Conservation (phyloP, 2,329 filamentous ascomycete species). For the Diaporthe sp. region DNA sequence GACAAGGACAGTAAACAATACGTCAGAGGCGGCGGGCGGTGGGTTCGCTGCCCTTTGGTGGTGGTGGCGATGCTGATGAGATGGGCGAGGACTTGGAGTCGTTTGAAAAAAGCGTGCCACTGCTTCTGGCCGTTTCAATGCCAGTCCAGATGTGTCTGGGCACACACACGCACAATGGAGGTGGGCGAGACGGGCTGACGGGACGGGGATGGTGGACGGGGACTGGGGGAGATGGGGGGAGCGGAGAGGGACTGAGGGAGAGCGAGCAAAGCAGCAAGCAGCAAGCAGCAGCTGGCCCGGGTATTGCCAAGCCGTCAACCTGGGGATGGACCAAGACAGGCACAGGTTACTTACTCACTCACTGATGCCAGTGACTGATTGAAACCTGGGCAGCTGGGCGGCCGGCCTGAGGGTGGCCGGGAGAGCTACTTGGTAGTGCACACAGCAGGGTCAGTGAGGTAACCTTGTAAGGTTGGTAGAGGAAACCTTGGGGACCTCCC, state of each 20-base stretch:
- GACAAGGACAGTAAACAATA: slow-evolving; percentile 31
- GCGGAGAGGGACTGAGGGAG: neutral
- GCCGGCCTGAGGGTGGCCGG: slow-evolving; percentile 1
- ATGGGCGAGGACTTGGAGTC: slow-evolving; percentile 1
- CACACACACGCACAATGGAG: neutral
- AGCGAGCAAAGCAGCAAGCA: neutral
- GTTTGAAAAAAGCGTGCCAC: slow-evolving; percentile 30
- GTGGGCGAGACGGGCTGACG: slow-evolving; percentile 4
- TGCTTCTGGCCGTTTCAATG: slow-evolving; percentile 33
- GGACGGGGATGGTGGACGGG: slow-evolving; percentile 10
- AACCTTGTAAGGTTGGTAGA: slow-evolving; percentile 21
- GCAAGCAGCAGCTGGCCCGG: neutral
- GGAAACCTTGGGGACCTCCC: slow-evolving; percentile 25
- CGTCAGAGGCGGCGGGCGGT: slow-evolving; percentile 15
- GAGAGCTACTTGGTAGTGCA: neutral
- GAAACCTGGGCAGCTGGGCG: slow-evolving; percentile 15
- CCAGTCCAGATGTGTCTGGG: slow-evolving; percentile 24
- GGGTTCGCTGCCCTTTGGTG: slow-evolving; percentile 7
- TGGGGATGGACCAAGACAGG: neutral
- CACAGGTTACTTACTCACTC: neutral
- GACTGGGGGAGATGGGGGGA: neutral
- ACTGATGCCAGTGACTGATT: slow-evolving; percentile 20
- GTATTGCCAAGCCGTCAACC: slow-evolving; percentile 5
- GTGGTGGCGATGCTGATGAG: slow-evolving; percentile 34
- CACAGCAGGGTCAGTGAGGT: neutral